Conservation (phyloP, 2,329 filamentous ascomycete species). For the Botrytis hyacinthi region DNA sequence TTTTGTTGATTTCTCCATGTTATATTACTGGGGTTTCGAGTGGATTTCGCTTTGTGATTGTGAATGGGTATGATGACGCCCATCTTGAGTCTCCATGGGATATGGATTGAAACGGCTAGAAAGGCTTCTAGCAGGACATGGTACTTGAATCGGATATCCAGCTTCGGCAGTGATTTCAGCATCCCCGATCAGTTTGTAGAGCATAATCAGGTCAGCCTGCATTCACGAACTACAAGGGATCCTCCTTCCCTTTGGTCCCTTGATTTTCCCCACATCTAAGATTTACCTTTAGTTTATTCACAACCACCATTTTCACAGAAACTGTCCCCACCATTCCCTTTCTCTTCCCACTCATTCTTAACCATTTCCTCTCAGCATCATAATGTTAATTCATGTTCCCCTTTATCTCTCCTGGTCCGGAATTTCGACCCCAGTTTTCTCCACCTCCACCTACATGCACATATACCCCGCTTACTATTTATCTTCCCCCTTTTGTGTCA, state of each 20-base stretch:
- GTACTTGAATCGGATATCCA: neutral
- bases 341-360: neutral
- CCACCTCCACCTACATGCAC: neutral
- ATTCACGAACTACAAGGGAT: neutral
- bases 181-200: neutral
- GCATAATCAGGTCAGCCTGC: neutral
- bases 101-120: neutral
- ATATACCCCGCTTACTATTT: neutral
- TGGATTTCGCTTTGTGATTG: neutral
- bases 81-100: neutral
- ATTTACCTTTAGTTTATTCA: neutral
- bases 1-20: slow-evolving; percentile 18
- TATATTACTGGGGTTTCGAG: neutral
- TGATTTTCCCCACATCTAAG: neutral
- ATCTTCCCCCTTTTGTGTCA: neutral
- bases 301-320: neutral
- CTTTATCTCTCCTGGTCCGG: neutral
- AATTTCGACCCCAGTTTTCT: neutral
- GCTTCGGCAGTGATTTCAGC: neutral
- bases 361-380: neutral
- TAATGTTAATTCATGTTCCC: neutral
- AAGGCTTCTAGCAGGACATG: neutral
- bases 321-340: too few species aligned
- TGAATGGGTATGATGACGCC: neutral
- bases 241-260: neutral